Base-by-base conservation (phyloP, 345 rosid genomes). In the Zanthoxylum bungeanum region DNA sequence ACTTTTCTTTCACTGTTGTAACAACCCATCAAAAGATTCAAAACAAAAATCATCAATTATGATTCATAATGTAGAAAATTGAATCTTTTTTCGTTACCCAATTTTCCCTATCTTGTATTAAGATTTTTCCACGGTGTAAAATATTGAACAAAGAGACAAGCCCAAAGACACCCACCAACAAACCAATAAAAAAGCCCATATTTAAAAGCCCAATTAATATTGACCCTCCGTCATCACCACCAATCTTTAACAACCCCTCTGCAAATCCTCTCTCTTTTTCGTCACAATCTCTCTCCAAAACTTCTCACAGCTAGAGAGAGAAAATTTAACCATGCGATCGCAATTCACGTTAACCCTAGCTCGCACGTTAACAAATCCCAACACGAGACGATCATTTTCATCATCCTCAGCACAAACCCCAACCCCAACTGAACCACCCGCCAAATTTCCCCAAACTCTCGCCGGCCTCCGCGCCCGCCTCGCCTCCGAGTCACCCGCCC, bases 391-490 rank as follows among this genome's bases (percentile, higher is more conserved):
- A 24, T 34, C 71, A 51, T 80, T 72, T 68, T 71, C 81, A 73
- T 77, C 81, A 27, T 79, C 89, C 57, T 66, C 89, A 67, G 53
- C 87, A 4, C 21, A 79, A 12, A 84, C 19, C n/a, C 79, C 28
- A 82, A 79, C 19, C 51, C 83, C 27, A 47, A 85, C 3, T 71
- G 68, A 16, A 31, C 64, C 79, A 33, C 64, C 81, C 31, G 57
- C 85, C 24, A 83, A 88, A 44, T 81, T 78, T 14, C 87, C 91
- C 3, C 80, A 76, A 56, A 87, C 86, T 66, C 87, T 96, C 25
- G 88, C 89, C 2, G 88, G 86, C 52, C 91, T 96, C 61, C 96
- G 99, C 6, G 88, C 90, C 24, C 92, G 98, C 8, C 88, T 95
- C 8, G 90, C 93, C 27, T 66, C 88, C 14, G 99, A 95, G 40